Conservation (phyloP, 345 rosid genomes). For the Erysimum cheiranthoides region DNA sequence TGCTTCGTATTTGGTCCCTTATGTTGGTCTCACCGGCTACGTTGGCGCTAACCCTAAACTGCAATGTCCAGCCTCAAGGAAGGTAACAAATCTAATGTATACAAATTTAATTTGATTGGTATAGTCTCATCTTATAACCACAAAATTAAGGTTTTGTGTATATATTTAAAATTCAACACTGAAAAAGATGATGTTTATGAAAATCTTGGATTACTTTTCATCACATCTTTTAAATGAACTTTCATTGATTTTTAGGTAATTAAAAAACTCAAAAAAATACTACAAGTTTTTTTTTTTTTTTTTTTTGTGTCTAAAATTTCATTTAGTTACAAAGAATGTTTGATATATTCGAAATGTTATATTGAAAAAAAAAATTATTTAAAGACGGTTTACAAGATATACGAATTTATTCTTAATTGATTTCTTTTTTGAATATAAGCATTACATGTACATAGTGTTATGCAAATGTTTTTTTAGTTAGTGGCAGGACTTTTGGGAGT, state of each 20-base stretch:
- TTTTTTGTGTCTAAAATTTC: neutral
- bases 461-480: slow-evolving; percentile 49
- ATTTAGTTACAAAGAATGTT: neutral
- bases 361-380: neutral
- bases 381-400: neutral
- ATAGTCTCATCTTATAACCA: slow-evolving; percentile 8
- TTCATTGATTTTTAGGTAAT: neutral
- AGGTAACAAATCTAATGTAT: slow-evolving; percentile 48
- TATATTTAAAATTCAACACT: neutral
- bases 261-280: neutral
- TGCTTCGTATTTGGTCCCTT: slow-evolving; percentile 78
- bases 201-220: slow-evolving; percentile 19
- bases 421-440: neutral
- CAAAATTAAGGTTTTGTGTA: neutral
- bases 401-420: neutral
- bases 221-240: neutral
- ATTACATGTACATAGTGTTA: slow-evolving; percentile 5
- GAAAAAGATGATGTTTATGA: neutral
- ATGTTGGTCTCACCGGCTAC: slow-evolving; percentile 83
- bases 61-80: slow-evolving; percentile 50
- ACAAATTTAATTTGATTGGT: neutral
- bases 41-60: slow-evolving; percentile 79
- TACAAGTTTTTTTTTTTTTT: too few species aligned
- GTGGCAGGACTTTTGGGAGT: slow-evolving; percentile 84
- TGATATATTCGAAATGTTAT: neutral